Conservation (phyloP, 768 basidiomycete species). For the Pilatotrama ljubarskyi region DNA sequence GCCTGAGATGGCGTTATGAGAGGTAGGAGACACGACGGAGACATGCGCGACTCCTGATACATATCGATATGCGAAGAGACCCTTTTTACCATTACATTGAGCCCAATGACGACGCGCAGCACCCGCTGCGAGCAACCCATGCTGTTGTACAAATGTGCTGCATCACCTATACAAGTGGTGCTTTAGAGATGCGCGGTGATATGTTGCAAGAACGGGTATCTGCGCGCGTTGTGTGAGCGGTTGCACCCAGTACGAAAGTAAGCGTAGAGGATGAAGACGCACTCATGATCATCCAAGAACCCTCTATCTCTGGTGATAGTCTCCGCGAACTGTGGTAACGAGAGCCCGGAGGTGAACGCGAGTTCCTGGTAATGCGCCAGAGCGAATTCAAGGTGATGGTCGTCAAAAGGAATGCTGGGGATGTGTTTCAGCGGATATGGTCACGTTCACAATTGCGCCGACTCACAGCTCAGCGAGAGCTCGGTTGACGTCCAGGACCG, state of each 20-base stretch:
- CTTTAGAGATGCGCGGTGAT: conserved; percentile 16
- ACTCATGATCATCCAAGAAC: conserved; percentile 30
- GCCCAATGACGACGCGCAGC: not conserved
- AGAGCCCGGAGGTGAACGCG: conserved; percentile 22
- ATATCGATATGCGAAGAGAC: too few species aligned
- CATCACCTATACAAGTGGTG: not conserved
- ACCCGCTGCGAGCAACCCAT: not conserved
- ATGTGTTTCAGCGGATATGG: not conserved
- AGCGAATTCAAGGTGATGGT: conserved; percentile 20
- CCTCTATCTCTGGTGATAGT: conserved; percentile 19
- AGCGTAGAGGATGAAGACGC: not conserved
- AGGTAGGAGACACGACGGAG: too few species aligned
- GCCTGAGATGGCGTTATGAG: too few species aligned
- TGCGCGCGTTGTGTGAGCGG: not conserved
- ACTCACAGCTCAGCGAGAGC: conserved; percentile 26
- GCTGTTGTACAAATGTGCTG: not conserved
- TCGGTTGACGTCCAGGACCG: conserved; percentile 29
- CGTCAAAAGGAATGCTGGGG: conserved; percentile 21
- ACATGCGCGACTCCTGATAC: too few species aligned
- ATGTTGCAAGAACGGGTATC: conserved; percentile 23
- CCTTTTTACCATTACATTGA: not conserved
- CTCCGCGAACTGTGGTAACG: conserved; percentile 20
- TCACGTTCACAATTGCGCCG: not conserved
- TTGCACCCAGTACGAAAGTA: not conserved
- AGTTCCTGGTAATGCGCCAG: conserved; percentile 26